Conservation (phyloP, 2,329 filamentous ascomycete species). For the Phaeophleospora eucalypticola region DNA sequence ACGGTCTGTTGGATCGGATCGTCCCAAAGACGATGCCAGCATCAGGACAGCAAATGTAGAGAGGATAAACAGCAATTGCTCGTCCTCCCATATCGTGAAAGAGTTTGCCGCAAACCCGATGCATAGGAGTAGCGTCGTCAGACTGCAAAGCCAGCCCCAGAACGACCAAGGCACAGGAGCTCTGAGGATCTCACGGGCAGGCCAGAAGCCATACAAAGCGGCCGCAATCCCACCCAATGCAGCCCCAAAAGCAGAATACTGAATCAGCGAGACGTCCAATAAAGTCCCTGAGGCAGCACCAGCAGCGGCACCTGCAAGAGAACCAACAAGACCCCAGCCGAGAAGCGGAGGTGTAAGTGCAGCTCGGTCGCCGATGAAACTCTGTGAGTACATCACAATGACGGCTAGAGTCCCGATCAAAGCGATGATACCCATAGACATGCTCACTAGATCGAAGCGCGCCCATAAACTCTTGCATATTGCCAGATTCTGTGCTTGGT, state of each 20-base stretch:
- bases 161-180: conserved; percentile 65
- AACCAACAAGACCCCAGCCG: conserved; percentile 48
- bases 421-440: conserved; percentile 73
- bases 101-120: conserved; percentile 95
- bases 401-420: conserved; percentile 64
- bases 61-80: conserved; percentile 87
- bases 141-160: conserved; percentile 82
- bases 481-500: conserved; percentile 72
- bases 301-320: conserved; percentile 36
- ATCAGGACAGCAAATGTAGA: conserved; percentile 79
- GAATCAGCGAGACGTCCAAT: conserved; percentile 38
- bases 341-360: conserved; percentile 53
- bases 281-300: conserved; percentile 30
- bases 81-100: conserved; percentile 98
- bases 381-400: conserved; percentile 67
- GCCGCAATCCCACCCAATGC: conserved; percentile 39
- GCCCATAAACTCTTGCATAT: conserved; percentile 87
- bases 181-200: conserved; percentile 40
- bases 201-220: conserved; percentile 39
- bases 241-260: conserved; percentile 39
- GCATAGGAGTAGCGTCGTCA: conserved; percentile 84
- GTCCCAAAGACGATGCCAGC: conserved; percentile 69
- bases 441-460: conserved; percentile 80
- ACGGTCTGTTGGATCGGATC: conserved; percentile 62
- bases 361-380: conserved; percentile 49